A percentile compares a stretch with the other conserved stretches of the same genome.
Evolutionary conservation across 495 filamentous ascomycete species (phyloP).

Genomic region (Lepraria neglecta): DNA sequence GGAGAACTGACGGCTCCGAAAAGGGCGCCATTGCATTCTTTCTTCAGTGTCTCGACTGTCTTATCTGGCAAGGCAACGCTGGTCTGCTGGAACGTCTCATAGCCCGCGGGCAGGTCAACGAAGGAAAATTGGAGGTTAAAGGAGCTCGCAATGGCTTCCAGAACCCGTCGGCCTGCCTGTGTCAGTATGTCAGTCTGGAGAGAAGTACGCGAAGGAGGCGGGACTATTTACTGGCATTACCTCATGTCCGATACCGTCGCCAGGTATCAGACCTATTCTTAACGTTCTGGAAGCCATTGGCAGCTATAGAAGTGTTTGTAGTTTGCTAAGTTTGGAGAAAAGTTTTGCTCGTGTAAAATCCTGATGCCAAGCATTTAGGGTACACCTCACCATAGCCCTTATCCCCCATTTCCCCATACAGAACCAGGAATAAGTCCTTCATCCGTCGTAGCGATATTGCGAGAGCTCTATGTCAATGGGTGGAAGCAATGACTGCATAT

Average conservation of each 20-base stretch:
- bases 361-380: too few relatives aligned
- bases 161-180: conserved; percentile 74
- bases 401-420: too few relatives aligned
- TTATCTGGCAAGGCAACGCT: conserved; percentile 81
- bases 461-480: too few relatives aligned
- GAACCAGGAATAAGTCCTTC: too few relatives aligned
- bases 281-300: conserved; percentile 47
- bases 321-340: too few relatives aligned
- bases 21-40: conserved; percentile 90
- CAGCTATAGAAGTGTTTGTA: neutral
- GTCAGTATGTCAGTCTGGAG: conserved; percentile 14
- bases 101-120: conserved; percentile 84
- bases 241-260: conserved; percentile 96
- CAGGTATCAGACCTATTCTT: conserved; percentile 80
- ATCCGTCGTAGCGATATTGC: too few relatives aligned
- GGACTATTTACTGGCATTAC: conserved; percentile 67
- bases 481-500: too few relatives aligned
- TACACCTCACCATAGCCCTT: too few relatives aligned
- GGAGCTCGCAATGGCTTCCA: conserved; percentile 80
- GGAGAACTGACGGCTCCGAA: conserved; percentile 96
- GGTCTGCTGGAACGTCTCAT: conserved; percentile 82
- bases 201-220: conserved; percentile 15
- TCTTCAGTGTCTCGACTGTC: conserved; percentile 77
- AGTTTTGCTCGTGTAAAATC: too few relatives aligned
- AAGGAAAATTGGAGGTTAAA: conserved; percentile 89